A percentile compares a stretch with the other conserved stretches of the same genome.
These are phyloP conservation scores for Lasiodiplodia sp. DNA, from an alignment of 2,329 filamentous ascomycete genomes.

Conservation along the genomic window DNA sequence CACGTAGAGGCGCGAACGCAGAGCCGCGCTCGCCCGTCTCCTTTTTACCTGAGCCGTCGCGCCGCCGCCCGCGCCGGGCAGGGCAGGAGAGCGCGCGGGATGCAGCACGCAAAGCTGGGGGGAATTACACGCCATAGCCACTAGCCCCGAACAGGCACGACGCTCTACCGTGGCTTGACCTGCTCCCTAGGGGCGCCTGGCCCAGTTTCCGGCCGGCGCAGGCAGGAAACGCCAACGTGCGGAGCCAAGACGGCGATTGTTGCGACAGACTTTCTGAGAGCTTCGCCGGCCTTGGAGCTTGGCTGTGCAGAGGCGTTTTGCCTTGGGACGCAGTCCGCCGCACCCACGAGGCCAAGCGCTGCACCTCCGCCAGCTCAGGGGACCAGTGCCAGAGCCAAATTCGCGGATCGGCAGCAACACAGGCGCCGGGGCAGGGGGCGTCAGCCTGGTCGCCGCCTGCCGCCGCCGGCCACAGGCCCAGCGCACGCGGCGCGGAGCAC, in stretches of 20 bases:
- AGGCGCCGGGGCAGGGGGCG: background rate
- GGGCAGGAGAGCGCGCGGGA: background rate
- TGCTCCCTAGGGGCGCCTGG: background rate
- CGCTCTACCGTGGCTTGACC: constrained; percentile 4
- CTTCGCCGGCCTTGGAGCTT: background rate
- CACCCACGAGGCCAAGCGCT: constrained; percentile 13
- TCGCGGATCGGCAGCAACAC: constrained; percentile 1
- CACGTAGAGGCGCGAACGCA: constrained; percentile 5
- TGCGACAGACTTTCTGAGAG: background rate
- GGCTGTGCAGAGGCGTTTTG: constrained; percentile 4
- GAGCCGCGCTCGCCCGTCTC: constrained; percentile 1
- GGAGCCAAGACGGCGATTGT: constrained; percentile 3
- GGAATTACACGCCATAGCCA: constrained; percentile 19
- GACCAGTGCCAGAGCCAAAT: constrained; percentile 5
- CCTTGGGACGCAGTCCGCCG: constrained; percentile 16
- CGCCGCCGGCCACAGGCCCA: constrained; percentile 1
- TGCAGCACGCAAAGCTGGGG: constrained; percentile 26
- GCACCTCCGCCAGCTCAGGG: constrained; percentile 13
- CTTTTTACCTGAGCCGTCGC: background rate
- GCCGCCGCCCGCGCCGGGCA: background rate
- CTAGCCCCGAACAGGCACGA: background rate
- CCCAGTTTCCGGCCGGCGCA: background rate
- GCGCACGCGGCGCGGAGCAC: background rate
- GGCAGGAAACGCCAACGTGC: constrained; percentile 8
- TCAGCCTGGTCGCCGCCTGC: background rate